Percentiles rank a stretch among this genome's conserved stretches.
These are phyloP conservation scores for Stachybotrys chlorohalonatus DNA, from an alignment of 2,329 filamentous ascomycete genomes.

Conservation along the genomic window DNA sequence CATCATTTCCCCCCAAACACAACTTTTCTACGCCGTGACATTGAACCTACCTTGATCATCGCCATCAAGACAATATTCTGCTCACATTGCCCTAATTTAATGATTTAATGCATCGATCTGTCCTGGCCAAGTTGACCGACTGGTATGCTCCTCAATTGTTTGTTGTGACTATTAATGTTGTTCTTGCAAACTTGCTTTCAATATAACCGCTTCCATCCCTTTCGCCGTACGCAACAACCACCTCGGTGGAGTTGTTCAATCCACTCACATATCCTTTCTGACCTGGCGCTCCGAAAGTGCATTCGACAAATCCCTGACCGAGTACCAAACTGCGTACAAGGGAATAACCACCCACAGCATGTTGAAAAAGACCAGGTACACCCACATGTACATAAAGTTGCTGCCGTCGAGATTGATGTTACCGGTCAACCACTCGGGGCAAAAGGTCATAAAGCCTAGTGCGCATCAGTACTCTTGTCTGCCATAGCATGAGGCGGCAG, in stretches of 20 bases:
- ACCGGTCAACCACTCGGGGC: constrained; percentile 57
- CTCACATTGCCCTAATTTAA: no score
- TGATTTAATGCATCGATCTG: no score
- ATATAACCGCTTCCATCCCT: no score
- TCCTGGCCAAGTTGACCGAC: no score
- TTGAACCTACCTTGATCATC: background rate
- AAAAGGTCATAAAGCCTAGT: constrained; percentile 61
- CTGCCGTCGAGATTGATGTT: constrained; percentile 53
- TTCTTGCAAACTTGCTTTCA: no score
- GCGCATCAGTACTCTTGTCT: background rate
- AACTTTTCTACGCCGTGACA: background rate
- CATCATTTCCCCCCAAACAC: background rate
- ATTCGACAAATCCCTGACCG: constrained; percentile 43
- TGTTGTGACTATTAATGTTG: no score
- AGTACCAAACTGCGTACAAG: constrained; percentile 47
- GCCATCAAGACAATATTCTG: no score
- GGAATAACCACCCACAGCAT: constrained; percentile 58
- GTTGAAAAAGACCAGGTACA: constrained; percentile 63
- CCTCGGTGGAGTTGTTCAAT: no score
- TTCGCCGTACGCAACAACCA: no score
- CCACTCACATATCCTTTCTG: constrained; percentile 19
- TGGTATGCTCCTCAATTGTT: no score
- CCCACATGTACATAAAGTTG: constrained; percentile 61
- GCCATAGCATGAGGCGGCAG: background rate
- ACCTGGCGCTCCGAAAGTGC: constrained; percentile 31